Conservation (phyloP, 1,284 basidiomycete species). For the Trametes versicolor region DNA sequence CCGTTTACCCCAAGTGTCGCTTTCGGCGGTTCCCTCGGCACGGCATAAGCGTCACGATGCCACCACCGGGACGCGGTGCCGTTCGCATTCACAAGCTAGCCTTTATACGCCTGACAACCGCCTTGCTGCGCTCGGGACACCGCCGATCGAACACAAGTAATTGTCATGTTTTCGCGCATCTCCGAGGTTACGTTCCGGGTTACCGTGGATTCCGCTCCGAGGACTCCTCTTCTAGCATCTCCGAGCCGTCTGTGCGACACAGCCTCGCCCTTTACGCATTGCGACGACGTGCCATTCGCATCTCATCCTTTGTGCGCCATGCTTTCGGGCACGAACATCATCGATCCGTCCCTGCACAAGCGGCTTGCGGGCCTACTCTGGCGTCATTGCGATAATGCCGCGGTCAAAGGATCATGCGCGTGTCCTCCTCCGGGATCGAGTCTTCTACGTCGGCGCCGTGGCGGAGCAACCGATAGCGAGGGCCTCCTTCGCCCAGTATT, state of each 20-base stretch:
- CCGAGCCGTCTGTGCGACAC: conserved; percentile 5
- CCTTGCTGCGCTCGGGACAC: not conserved
- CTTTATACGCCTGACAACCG: not conserved
- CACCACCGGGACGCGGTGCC: conserved; percentile 6
- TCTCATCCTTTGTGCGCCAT: conserved; percentile 9
- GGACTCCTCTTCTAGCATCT: conserved; percentile 16
- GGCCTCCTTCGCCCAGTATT: not conserved
- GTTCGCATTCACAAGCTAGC: not conserved
- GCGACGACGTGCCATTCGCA: conserved; percentile 16
- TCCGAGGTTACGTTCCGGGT: conserved; percentile 29
- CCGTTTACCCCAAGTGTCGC: conserved; percentile 12
- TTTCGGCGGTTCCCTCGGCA: conserved; percentile 13
- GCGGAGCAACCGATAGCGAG: conserved; percentile 6
- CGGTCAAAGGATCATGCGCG: not conserved
- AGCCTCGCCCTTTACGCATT: conserved; percentile 27
- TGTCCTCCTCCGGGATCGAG: not conserved
- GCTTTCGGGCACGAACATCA: conserved; percentile 8
- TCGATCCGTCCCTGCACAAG: conserved; percentile 18
- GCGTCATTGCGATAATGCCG: conserved; percentile 20
- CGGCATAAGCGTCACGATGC: conserved; percentile 2
- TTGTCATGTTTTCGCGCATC: conserved; percentile 7
- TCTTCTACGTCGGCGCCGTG: conserved; percentile 15
- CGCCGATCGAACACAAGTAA: not conserved
- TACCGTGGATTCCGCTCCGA: conserved; percentile 33
- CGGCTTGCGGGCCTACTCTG: conserved; percentile 22